Percentiles rank a stretch among this genome's conserved stretches.
phyloP scores from a whole-genome alignment of 139 green algal species.

The Asterochloris erici region DNA sequence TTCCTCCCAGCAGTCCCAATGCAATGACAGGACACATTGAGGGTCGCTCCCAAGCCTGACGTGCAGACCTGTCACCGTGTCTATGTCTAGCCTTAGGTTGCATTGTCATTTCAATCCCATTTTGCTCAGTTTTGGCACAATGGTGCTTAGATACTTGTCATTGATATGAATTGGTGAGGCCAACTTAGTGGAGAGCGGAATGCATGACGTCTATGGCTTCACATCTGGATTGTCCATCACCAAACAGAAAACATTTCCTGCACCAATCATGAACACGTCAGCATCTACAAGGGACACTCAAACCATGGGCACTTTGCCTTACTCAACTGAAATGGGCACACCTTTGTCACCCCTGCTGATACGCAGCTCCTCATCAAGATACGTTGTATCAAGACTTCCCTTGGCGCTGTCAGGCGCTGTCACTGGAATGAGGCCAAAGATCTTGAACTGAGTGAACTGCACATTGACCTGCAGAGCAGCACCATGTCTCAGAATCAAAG shows the following conservation, averaged over 20 bases:
- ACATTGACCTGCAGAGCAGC: slow-evolving; percentile 45
- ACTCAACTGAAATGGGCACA: background rate
- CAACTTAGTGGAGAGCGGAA: too few species aligned
- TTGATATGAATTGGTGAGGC: too few species aligned
- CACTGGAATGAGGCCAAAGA: slow-evolving; percentile 66
- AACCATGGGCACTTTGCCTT: background rate
- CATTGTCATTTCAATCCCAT: too few species aligned
- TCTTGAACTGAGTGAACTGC: slow-evolving; percentile 77
- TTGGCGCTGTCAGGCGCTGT: slow-evolving; percentile 56
- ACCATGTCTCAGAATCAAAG: background rate
- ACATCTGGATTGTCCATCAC: slow-evolving; percentile 5
- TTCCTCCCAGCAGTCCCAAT: slow-evolving; percentile 9
- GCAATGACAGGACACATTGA: background rate
- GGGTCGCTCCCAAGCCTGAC: too few species aligned
- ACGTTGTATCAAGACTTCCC: slow-evolving; percentile 64
- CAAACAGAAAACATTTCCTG: slow-evolving; percentile 25
- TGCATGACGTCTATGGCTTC: background rate
- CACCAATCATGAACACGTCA: background rate
- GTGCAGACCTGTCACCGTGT: background rate
- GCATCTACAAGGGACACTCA: background rate
- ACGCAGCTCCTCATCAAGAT: slow-evolving; percentile 69
- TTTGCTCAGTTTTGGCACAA: too few species aligned
- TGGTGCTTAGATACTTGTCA: too few species aligned
- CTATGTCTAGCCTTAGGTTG: too few species aligned
- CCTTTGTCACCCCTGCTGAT: slow-evolving; percentile 65